Conservation (phyloP, 345 rosid species). For the Rhodamnia rubescens region DNA sequence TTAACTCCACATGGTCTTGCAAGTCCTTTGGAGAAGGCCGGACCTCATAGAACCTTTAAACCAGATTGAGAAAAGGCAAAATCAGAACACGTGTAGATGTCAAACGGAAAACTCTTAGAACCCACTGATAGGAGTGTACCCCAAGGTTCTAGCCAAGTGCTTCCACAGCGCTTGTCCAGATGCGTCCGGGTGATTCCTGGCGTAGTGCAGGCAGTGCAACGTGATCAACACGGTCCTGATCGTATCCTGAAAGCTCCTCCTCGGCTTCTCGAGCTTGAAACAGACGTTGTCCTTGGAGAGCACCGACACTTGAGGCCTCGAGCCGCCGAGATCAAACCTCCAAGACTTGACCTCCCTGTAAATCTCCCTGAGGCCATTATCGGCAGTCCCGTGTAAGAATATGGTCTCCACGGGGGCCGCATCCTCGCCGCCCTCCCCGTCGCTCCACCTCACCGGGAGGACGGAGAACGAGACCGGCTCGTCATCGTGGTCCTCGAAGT, state of each 20-base stretch:
- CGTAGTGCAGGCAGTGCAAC: conserved; percentile 16
- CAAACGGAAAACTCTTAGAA: background rate
- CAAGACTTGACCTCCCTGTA: too few relatives aligned
- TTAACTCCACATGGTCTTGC: conserved; percentile 48
- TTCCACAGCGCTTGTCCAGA: conserved; percentile 39
- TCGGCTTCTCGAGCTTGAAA: conserved; percentile 62
- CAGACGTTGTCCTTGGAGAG: conserved; percentile 50
- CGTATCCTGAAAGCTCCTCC: conserved; percentile 51
- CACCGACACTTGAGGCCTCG: conserved; percentile 44
- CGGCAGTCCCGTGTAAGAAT: too few relatives aligned
- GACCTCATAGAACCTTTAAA: conserved; percentile 47
- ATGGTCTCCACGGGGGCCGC: too few relatives aligned
- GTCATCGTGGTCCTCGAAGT: conserved; percentile 44
- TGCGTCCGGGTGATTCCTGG: too few relatives aligned
- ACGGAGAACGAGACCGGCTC: conserved; percentile 43
- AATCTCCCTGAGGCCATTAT: too few relatives aligned
- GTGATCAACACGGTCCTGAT: conserved; percentile 44
- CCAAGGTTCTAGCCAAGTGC: conserved; percentile 34
- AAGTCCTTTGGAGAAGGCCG: conserved; percentile 73
- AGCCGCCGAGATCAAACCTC: conserved; percentile 10
- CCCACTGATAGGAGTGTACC: conserved; percentile 35
- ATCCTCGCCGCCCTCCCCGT: too few relatives aligned
- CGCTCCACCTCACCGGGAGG: background rate
- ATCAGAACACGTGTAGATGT: background rate
- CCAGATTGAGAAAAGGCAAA: background rate